Percentiles rank a stretch among this genome's conserved stretches.
These are phyloP conservation scores for Mycosarcoma mackinlayi DNA, from an alignment of 1,284 basidiomycete species.

Conservation along the genomic window DNA sequence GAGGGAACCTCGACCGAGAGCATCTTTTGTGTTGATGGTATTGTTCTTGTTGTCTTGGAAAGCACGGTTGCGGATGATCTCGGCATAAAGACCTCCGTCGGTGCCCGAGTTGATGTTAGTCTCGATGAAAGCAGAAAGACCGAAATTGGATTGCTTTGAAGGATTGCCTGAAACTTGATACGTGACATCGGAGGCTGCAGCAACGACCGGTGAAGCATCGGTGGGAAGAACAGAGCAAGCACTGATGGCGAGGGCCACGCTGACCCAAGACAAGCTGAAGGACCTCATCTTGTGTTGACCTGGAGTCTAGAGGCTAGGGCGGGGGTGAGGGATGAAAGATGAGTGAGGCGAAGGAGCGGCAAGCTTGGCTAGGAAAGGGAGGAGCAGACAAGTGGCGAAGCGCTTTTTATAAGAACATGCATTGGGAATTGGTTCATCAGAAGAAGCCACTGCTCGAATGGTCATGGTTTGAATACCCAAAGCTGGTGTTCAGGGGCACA, in stretches of 20 bases:
- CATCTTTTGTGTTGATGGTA: constrained; percentile 8
- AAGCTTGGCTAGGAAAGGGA: neutral
- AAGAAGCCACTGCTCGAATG: no score
- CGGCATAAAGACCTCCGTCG: constrained; percentile 55
- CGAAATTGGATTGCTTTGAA: constrained; percentile 33
- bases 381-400: no score
- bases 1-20: constrained; percentile 34
- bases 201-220: constrained; percentile 5
- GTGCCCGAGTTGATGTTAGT: constrained; percentile 54
- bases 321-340: neutral
- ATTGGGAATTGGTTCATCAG: no score
- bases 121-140: constrained; percentile 41
- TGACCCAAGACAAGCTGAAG: constrained; percentile 26
- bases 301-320: no score
- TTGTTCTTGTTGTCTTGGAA: constrained; percentile 39
- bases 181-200: constrained; percentile 16
- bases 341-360: neutral
- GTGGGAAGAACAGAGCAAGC: constrained; percentile 6
- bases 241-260: constrained; percentile 15
- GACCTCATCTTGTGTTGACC: constrained; percentile 12
- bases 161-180: constrained; percentile 25
- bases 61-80: constrained; percentile 50
- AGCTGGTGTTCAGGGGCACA: no score
- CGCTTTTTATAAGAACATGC: no score
- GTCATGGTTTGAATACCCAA: no score